Conservation (phyloP, 1,139 yeast species). For the Sugiyamaella sp. region DNA sequence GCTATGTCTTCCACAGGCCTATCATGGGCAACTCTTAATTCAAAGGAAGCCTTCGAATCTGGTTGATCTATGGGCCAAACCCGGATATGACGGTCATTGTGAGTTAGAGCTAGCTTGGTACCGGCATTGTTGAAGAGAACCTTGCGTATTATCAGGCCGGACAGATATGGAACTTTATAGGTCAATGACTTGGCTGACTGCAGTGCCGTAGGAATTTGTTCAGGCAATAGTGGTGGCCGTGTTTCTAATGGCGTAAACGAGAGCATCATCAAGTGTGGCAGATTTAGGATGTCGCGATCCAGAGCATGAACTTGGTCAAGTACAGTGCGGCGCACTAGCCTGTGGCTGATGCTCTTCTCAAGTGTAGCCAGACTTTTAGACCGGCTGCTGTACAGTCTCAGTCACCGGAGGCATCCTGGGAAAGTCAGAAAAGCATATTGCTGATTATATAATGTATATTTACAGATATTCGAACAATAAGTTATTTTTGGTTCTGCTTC, state of each 20-base stretch:
- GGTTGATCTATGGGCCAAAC: constrained; percentile 37
- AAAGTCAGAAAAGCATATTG: too few relatives aligned
- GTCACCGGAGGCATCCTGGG: too few relatives aligned
- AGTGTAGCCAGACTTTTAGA: too few relatives aligned
- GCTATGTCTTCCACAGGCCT: constrained; percentile 53
- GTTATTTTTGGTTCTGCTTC: constrained; percentile 27
- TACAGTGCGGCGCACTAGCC: background rate
- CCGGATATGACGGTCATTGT: constrained; percentile 34
- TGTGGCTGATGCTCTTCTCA: too few relatives aligned
- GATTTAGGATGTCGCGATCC: background rate
- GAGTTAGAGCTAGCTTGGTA: constrained; percentile 34
- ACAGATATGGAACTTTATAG: constrained; percentile 25
- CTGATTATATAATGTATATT: constrained; percentile 4
- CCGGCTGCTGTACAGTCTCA: too few relatives aligned
- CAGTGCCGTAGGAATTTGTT: constrained; percentile 12
- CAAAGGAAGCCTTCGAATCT: constrained; percentile 31
- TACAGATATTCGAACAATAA: background rate
- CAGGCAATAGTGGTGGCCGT: constrained; percentile 7
- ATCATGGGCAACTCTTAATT: constrained; percentile 42
- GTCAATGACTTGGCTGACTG: constrained; percentile 1
- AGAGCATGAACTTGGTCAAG: too few relatives aligned
- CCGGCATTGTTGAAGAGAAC: constrained; percentile 39
- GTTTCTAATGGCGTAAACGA: constrained; percentile 9
- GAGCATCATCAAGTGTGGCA: background rate
- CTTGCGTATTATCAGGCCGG: constrained; percentile 24